phyloP scores from a whole-genome alignment of 108 stramenopile species.

The Cyclostephanos invisitatus region DNA sequence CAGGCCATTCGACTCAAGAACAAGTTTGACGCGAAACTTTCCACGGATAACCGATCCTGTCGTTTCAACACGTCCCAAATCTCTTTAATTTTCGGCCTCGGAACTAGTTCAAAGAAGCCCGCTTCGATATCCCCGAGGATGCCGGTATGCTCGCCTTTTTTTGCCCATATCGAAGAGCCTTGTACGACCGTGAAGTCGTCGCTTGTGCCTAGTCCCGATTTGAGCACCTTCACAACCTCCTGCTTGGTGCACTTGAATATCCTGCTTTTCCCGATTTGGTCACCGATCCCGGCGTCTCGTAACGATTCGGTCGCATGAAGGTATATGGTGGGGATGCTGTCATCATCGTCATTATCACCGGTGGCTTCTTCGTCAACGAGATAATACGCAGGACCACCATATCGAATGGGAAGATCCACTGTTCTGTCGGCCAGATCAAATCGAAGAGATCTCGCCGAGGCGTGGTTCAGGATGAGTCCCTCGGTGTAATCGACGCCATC shows the following conservation, averaged over 20 bases:
- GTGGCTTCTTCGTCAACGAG: slow-evolving; percentile 26
- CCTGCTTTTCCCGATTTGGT: slow-evolving; percentile 29
- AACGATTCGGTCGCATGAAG: slow-evolving; percentile 49
- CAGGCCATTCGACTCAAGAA: slow-evolving; percentile 28
- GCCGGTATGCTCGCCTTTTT: slow-evolving; percentile 24
- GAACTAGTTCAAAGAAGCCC: slow-evolving; percentile 43
- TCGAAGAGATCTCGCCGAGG: slow-evolving; percentile 32
- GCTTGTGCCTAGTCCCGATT: slow-evolving; percentile 29
- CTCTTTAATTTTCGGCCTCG: slow-evolving; percentile 1
- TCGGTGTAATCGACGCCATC: slow-evolving; percentile 56
- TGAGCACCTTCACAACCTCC: slow-evolving; percentile 45
- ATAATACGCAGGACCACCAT: slow-evolving; percentile 53
- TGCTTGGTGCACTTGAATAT: slow-evolving; percentile 44
- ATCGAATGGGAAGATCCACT: slow-evolving; percentile 48
- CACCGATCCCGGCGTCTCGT: slow-evolving; percentile 38
- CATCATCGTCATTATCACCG: slow-evolving; percentile 19
- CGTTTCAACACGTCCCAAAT: slow-evolving; percentile 28
- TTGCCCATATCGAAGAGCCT: slow-evolving; percentile 64
- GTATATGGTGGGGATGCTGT: slow-evolving; percentile 30
- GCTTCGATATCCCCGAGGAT: slow-evolving; percentile 36
- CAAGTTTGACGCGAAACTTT: slow-evolving; percentile 24
- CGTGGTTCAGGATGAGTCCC: slow-evolving; percentile 59
- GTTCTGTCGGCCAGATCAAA: slow-evolving; percentile 31
- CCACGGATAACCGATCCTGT: slow-evolving; percentile 13
- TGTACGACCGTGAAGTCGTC: slow-evolving; percentile 58